These are phyloP conservation scores for Cladophialophora bantiana DNA, from an alignment of 2,329 filamentous ascomycete species.

Conservation along the genomic window DNA sequence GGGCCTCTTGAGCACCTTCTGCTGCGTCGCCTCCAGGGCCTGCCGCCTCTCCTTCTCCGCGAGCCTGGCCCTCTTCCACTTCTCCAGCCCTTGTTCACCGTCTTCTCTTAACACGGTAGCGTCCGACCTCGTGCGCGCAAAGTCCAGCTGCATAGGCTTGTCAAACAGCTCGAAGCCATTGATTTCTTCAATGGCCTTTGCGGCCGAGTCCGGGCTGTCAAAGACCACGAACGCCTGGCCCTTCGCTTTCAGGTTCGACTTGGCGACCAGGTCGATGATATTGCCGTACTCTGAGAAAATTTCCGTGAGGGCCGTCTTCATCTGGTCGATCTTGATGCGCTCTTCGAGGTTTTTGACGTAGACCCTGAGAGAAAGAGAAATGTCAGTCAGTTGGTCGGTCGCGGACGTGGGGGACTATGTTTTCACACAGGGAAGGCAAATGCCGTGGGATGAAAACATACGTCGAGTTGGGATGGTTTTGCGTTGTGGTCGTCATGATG, in stretches of 20 bases:
- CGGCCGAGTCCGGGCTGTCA: conserved; percentile 78
- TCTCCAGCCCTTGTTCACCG: conserved; percentile 81
- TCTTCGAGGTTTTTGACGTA: conserved; percentile 84
- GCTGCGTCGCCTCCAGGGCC: conserved; percentile 79
- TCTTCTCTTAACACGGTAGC: conserved; percentile 79
- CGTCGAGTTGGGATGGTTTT: conserved; percentile 39
- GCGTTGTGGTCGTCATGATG: conserved; percentile 34
- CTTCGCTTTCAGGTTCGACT: conserved; percentile 88
- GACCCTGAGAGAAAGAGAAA: conserved; percentile 21
- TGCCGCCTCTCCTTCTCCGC: conserved; percentile 89
- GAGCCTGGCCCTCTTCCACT: conserved; percentile 80
- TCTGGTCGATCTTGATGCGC: conserved; percentile 78
- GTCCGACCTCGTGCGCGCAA: conserved; percentile 84
- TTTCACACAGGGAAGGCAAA: background rate
- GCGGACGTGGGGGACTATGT: background rate
- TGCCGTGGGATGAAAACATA: conserved; percentile 17
- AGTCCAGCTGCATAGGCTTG: conserved; percentile 84
- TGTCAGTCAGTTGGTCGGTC: conserved; percentile 6
- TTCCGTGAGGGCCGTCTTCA: conserved; percentile 74
- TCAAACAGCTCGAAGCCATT: conserved; percentile 93
- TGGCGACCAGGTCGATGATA: conserved; percentile 83
- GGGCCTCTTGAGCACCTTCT: conserved; percentile 71
- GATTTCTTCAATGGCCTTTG: conserved; percentile 82
- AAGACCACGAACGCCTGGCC: conserved; percentile 97
- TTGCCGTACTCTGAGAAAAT: conserved; percentile 90